phyloP scores from a whole-genome alignment of 169 alveolate species.

The Plasmodium sp. region DNA sequence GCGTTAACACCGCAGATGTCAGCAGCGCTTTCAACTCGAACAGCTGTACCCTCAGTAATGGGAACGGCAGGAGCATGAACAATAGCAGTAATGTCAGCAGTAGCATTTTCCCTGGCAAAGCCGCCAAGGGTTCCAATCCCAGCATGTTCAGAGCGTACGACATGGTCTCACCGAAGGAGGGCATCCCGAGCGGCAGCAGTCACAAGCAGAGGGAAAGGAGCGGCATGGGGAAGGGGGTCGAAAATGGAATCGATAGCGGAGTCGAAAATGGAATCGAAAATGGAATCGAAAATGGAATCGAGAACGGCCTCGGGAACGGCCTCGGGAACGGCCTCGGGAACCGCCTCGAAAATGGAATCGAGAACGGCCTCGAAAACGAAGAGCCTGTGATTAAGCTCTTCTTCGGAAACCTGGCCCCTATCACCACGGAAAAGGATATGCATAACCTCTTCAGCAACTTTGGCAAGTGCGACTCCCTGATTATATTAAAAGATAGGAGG shows the following conservation, averaged over 20 bases:
- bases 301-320: neutral
- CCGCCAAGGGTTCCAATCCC: neutral
- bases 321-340: too few relatives aligned
- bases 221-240: neutral
- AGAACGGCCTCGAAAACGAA: neutral
- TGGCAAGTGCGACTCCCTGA: slow-evolving; percentile 71
- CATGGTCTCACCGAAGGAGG: neutral
- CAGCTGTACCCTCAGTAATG: neutral
- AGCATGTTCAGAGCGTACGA: neutral
- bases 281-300: too few relatives aligned
- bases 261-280: too few relatives aligned
- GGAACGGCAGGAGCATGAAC: neutral
- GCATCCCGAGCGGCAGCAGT: neutral
- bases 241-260: too few relatives aligned
- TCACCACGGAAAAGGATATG: slow-evolving; percentile 76
- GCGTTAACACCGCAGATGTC: neutral
- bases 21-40: neutral
- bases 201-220: neutral
- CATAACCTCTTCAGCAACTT: slow-evolving; percentile 60
- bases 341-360: neutral
- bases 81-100: neutral
- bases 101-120: neutral
- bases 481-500: slow-evolving; percentile 73
- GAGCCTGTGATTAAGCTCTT: slow-evolving; percentile 54
- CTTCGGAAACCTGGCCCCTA: slow-evolving; percentile 75